Evolutionary conservation across 2,329 filamentous ascomycete species (phyloP).

Genomic region (Colletotrichum truncatum): DNA sequence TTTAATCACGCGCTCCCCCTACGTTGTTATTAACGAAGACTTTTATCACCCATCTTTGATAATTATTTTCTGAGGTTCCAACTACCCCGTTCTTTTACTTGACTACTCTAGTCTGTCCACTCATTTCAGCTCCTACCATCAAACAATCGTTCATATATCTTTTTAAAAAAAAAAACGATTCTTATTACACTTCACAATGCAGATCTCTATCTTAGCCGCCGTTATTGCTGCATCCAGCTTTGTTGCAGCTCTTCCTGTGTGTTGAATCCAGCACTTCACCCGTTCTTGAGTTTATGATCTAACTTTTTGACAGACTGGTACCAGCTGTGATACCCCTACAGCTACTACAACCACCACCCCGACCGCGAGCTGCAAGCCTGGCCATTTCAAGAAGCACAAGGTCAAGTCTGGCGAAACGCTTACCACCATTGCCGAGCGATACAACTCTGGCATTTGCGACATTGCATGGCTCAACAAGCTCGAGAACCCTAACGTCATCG

Average conservation of each 20-base stretch:
- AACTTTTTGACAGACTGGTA: too few relatives aligned
- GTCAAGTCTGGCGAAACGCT: conserved; percentile 7
- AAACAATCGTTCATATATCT: not conserved
- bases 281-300: too few relatives aligned
- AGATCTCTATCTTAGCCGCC: not conserved
- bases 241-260: not conserved
- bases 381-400: conserved; percentile 10
- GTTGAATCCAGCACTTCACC: too few relatives aligned
- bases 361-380: not conserved
- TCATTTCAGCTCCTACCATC: too few relatives aligned
- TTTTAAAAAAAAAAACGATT: too few relatives aligned
- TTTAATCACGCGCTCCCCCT: too few relatives aligned
- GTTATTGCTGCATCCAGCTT: not conserved
- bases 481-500: conserved; percentile 9
- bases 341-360: not conserved
- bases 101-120: too few relatives aligned
- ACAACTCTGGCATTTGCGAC: conserved; percentile 18
- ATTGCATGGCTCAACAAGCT: conserved; percentile 10
- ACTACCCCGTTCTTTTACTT: too few relatives aligned
- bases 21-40: too few relatives aligned
- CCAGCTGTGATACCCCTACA: too few relatives aligned
- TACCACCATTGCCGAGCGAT: not conserved
- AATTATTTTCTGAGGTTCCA: too few relatives aligned
- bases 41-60: too few relatives aligned
- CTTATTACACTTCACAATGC: not conserved